Evolutionary conservation across 2,329 filamentous ascomycete species (phyloP), one percentile per base, ranked within the genome.

Genomic region (Fusarium drepaniforme): DNA sequence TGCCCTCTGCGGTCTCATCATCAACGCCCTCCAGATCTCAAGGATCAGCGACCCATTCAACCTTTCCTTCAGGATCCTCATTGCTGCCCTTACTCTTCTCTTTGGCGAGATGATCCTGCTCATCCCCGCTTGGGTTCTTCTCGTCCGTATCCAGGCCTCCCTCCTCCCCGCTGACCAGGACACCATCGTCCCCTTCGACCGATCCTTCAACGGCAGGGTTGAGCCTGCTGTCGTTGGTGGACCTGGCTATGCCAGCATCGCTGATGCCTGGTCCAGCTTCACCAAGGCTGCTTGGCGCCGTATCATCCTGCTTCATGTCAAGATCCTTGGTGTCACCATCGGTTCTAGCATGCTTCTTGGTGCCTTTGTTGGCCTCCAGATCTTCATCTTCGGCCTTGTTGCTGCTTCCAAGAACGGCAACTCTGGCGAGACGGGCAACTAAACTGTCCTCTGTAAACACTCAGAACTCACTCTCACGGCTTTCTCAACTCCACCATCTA

Each of bases 121-220:
- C 72, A 88, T 98, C 67, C 96, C 96, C 21, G 90, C 94, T 44
- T 89, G 90, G 69, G 93, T 96, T 37, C 90, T 94, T 25, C 90
- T 97, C 69, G 88, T 93, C 75, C 94, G 96, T 73, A 92, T 98
- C 40, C 95, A 97, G 82, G 95, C 96, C 8, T 96, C 94, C 59
- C 91, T 98, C 77, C 90, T 98, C 4, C 90, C 95, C 1, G 92
- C 94, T 69, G 92, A 94, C 21, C 90, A 95, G 75, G 93, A 97
- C 84, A 91, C 94, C 30, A 93, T 98, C 74, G 92, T 98, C 40
- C 93, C 94, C 37, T 98, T 98, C 79, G 96, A 98, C 86, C 93
- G 95, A 75, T 93, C 92, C 35, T 97, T 97, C 80, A 90, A 89
- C 73, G 94, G 94, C 77, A 93, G 92, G 81, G 90, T 96, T 33